A percentile compares a stretch with the other conserved stretches of the same genome.
phyloP scores from a whole-genome alignment of 1,284 basidiomycete genomes.

The Peniophora sp. region DNA sequence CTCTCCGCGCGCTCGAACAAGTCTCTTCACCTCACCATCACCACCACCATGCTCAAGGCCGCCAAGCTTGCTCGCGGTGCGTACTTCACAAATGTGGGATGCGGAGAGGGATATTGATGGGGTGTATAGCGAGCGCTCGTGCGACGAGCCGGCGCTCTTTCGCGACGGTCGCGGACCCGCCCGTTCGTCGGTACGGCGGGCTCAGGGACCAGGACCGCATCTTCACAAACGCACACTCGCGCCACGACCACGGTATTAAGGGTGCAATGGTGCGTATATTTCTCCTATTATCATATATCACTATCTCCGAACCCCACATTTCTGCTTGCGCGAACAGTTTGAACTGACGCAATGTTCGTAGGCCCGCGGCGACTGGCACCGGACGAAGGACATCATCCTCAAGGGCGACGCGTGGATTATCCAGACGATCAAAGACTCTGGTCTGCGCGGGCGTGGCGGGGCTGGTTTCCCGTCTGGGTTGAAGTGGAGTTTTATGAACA shows the following conservation, averaged over 20 bases:
- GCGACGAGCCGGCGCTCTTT: conserved; percentile 39
- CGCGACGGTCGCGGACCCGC: conserved; percentile 77
- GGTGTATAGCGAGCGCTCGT: conserved; percentile 30
- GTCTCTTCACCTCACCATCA: not conserved
- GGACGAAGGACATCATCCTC: conserved; percentile 90
- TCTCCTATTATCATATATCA: not conserved
- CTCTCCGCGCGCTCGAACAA: no score
- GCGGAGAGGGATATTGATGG: no score
- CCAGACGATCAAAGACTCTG: conserved; percentile 92
- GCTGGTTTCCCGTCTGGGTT: conserved; percentile 96
- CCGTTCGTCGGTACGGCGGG: conserved; percentile 82
- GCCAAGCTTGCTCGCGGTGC: not conserved
- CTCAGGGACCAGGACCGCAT: conserved; percentile 92
- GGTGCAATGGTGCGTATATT: conserved; percentile 63
- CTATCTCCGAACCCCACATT: not conserved
- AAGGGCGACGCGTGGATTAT: conserved; percentile 99
- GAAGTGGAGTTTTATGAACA: conserved; percentile 99
- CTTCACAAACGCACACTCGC: conserved; percentile 82
- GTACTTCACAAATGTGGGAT: no score
- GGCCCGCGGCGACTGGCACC: conserved; percentile 96
- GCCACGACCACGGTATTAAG: conserved; percentile 84
- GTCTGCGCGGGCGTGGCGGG: conserved; percentile 92
- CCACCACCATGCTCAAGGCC: conserved; percentile 1
- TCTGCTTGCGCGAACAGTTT: conserved; percentile 4
- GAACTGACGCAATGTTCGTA: conserved; percentile 23